Percentiles rank a stretch among this genome's conserved stretches.
Conservation (phyloP, 2,329 filamentous ascomycete genomes). For the Cordyceps militaris region DNA sequence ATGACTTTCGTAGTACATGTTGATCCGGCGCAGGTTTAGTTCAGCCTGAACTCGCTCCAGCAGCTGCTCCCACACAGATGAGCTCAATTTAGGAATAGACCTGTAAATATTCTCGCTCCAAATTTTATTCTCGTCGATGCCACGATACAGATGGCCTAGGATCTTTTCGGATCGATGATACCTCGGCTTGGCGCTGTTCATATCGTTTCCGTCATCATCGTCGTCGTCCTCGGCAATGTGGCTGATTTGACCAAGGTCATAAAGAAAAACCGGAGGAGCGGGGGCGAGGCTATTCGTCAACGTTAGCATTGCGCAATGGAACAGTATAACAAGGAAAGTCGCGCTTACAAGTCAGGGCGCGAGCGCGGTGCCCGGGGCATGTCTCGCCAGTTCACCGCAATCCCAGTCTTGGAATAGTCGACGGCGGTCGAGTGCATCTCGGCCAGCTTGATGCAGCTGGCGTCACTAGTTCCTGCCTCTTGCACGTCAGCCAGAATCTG, state of each 20-base stretch:
- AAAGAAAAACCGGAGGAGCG: no score
- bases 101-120: constrained; percentile 44
- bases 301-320: no score
- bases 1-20: constrained; percentile 28
- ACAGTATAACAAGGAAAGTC: no score
- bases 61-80: constrained; percentile 39
- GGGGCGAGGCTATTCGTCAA: no score
- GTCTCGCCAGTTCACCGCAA: constrained; percentile 41
- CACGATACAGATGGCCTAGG: constrained; percentile 63
- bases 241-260: no score
- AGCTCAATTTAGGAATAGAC: constrained; percentile 19
- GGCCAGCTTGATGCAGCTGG: constrained; percentile 48
- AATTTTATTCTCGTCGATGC: constrained; percentile 65
- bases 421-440: constrained; percentile 63
- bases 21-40: constrained; percentile 17
- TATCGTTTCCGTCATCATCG: constrained; percentile 32
- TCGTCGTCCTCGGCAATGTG: constrained; percentile 16
- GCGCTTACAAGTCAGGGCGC: no score
- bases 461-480: constrained; percentile 42
- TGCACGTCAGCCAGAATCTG: constrained; percentile 56
- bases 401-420: constrained; percentile 70
- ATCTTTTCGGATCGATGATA: constrained; percentile 65
- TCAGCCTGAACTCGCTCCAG: constrained; percentile 20
- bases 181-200: constrained; percentile 34
- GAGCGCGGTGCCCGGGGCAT: constrained; percentile 34